These are phyloP conservation scores for Lachancea cidri DNA, from an alignment of 805 yeast genomes.

Conservation along the genomic window DNA sequence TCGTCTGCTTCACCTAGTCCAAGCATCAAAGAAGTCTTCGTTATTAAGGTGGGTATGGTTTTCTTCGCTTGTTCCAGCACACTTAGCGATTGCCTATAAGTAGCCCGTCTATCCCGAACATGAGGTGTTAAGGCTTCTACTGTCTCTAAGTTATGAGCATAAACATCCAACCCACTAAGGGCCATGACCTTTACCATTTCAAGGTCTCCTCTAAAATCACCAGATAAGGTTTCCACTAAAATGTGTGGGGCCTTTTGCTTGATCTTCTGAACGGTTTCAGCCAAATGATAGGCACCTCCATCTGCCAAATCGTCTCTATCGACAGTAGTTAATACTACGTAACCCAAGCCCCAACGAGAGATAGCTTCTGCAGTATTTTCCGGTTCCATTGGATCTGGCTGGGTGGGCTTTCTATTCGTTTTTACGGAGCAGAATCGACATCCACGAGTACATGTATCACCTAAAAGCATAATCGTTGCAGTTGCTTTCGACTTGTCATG, in stretches of 20 bases:
- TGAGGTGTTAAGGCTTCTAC: constrained; percentile 93
- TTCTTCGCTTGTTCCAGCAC: constrained; percentile 80
- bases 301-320: constrained; percentile 93
- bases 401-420: constrained; percentile 79
- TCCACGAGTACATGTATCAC: constrained; percentile 99
- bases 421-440: constrained; percentile 97
- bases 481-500: constrained; percentile 66
- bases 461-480: constrained; percentile 96
- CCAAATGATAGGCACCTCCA: constrained; percentile 90
- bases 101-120: constrained; percentile 94
- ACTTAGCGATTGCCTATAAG: constrained; percentile 78
- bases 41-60: constrained; percentile 65
- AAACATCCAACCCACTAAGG: constrained; percentile 83
- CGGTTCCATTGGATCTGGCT: constrained; percentile 94
- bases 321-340: constrained; percentile 94
- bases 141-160: constrained; percentile 95
- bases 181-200: constrained; percentile 78
- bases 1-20: constrained; percentile 97
- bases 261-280: constrained; percentile 78
- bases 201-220: constrained; percentile 92
- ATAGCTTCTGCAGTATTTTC: constrained; percentile 97
- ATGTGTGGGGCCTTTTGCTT: constrained; percentile 87
- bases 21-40: constrained; percentile 93
- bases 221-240: constrained; percentile 87
- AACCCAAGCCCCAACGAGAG: constrained; percentile 96